These are phyloP conservation scores for Ascochyta koolunga DNA, from an alignment of 2,329 filamentous ascomycete species.

Conservation along the genomic window DNA sequence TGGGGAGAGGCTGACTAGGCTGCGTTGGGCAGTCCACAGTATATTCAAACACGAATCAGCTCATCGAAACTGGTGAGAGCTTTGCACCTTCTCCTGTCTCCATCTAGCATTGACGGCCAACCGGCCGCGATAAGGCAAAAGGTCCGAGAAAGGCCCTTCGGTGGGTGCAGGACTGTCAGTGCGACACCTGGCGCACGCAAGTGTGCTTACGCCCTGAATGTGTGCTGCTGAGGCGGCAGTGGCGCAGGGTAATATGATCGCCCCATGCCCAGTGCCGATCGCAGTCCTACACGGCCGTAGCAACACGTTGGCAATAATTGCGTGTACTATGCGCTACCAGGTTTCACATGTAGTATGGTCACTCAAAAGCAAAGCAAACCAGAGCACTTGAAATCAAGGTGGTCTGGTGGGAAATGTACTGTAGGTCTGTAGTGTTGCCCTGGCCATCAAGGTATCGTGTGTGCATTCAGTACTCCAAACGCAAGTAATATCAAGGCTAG, in stretches of 20 bases:
- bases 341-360: too few species aligned
- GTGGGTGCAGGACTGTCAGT: not conserved
- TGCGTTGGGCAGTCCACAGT: constrained; percentile 6
- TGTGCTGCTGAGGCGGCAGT: constrained; percentile 11
- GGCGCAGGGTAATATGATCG: constrained; percentile 9
- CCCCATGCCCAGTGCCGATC: constrained; percentile 5
- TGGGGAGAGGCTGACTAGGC: not conserved
- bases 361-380: not conserved
- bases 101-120: not conserved
- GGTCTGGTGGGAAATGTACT: not conserved
- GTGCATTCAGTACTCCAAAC: constrained; percentile 14
- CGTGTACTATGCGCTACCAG: too few species aligned
- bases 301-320: too few species aligned
- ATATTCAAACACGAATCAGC: not conserved
- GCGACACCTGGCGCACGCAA: not conserved
- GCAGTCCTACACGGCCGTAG: too few species aligned
- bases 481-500: not conserved
- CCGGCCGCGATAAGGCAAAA: not conserved
- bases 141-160: not conserved
- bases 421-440: not conserved
- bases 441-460: constrained; percentile 13
- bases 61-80: not conserved
- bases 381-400: not conserved
- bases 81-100: not conserved
- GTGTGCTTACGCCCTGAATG: not conserved